Evolutionary conservation across 2,329 filamentous ascomycete species (phyloP), one percentile per base, ranked within the genome.

Genomic region (Elsinoe fawcettii): DNA sequence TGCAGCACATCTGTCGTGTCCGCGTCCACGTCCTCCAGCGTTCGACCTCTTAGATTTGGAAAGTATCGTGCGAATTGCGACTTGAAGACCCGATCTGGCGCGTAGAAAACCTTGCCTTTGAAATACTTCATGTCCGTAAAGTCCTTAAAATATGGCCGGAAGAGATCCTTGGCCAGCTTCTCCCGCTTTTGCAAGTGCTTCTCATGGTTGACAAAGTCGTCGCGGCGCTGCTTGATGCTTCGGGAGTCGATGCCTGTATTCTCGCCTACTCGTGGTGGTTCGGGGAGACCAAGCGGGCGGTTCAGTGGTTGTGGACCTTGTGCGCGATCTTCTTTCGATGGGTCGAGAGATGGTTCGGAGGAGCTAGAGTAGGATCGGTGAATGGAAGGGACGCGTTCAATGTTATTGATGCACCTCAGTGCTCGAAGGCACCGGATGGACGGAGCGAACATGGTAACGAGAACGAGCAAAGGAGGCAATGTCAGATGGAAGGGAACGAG

Each of bases 71-170:
- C 87, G 54, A 84, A 80, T 37, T 95, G 88, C 62, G 80, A 80
- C 66, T 85, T 87, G 79, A 97, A 97, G 51, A 92, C 80, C n/a
- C 86, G 80, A 3, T 87, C 83, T 36, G 92, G 92, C 18, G 90
- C 85, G 54, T 92, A 76, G 74, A 96, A 99, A 22, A 90, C 90
- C 73, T 99, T 99, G 66, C 93, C 93, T 65, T 90, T 83, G 73
- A 79, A 74, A 63, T 93, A 85, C 63, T 85, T 78, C 71, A 96
- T 81, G 73, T 95, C 93, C 59, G 82, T 83, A 87, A 90, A 96
- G 78, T 99, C 92, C 70, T 90, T 87, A 75, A 96, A 99, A 73
- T 99, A 99, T 1, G 92, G 91, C 59, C 88, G 88, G 18, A 85
- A 77, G 67, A 95, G 85, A 70, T 90, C 84, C 63, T 82, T 80